phyloP scores from a whole-genome alignment of 164 flowering plant genomes.

The Paratinospora sagittata region DNA sequence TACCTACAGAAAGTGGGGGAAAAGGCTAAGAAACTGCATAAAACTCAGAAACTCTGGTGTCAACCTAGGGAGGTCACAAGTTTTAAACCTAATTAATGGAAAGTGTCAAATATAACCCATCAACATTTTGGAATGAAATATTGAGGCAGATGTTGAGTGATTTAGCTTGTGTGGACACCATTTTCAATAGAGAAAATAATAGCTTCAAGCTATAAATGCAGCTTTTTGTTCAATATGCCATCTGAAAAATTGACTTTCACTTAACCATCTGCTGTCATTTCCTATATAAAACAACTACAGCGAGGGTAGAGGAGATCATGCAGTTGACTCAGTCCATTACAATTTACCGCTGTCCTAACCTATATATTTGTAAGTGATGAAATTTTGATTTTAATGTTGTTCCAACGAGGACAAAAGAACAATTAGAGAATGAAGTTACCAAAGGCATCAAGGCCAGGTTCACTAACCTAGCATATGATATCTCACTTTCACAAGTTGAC shows the following conservation, averaged over 20 bases:
- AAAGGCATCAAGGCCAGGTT: background rate
- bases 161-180: background rate
- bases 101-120: too few relatives aligned
- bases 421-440: background rate
- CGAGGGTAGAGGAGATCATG: background rate
- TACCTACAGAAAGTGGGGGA: slow-evolving; percentile 35
- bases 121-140: background rate
- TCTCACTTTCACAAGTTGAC: slow-evolving; percentile 39
- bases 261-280: background rate
- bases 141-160: background rate
- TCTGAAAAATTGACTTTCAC: background rate
- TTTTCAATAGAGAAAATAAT: background rate
- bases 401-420: background rate
- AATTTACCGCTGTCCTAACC: background rate
- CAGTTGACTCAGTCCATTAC: background rate
- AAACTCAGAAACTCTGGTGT: background rate
- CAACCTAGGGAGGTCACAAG: background rate
- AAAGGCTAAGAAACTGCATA: background rate
- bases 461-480: slow-evolving; percentile 53
- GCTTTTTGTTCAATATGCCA: too few relatives aligned
- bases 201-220: background rate
- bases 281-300: background rate
- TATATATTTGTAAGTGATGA: too few relatives aligned
- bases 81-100: background rate
- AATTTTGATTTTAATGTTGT: too few relatives aligned